Evolutionary conservation across 805 yeast species (phyloP).

Genomic region (Myxozyma mucilagina): DNA sequence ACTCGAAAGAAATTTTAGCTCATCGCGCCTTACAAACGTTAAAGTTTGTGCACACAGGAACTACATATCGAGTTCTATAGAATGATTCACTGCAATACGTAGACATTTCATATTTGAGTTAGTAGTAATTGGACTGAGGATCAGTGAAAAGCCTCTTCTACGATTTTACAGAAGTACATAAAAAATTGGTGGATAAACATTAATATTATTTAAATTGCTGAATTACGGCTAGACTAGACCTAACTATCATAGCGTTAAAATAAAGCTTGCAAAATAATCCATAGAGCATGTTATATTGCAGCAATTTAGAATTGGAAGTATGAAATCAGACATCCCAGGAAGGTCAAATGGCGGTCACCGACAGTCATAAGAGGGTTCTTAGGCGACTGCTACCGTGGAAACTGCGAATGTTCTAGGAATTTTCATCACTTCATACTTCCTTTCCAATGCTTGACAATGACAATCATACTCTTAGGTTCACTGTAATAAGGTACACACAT

Average conservation of each 20-base stretch:
- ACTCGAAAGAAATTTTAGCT: no score
- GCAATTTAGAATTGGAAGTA: neutral
- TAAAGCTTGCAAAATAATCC: neutral
- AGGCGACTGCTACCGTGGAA: constrained; percentile 34
- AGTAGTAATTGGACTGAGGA: no score
- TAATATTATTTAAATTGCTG: neutral
- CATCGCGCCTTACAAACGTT: neutral
- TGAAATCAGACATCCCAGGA: constrained; percentile 34
- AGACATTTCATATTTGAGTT: no score
- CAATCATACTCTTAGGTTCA: neutral
- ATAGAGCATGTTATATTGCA: neutral
- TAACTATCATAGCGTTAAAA: neutral
- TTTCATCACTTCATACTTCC: constrained; percentile 24
- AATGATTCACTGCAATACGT: neutral
- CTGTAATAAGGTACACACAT: no score
- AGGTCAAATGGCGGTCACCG: constrained; percentile 34
- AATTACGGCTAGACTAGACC: neutral
- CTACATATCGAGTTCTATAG: neutral
- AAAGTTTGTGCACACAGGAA: neutral
- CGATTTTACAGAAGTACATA: neutral
- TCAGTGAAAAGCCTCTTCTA: neutral
- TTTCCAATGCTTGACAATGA: neutral
- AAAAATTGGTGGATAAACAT: neutral
- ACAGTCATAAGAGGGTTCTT: constrained; percentile 33
- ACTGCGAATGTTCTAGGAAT: constrained; percentile 32